These are phyloP conservation scores for Saturnispora diversa DNA, from an alignment of 805 yeast genomes.

Conservation along the genomic window DNA sequence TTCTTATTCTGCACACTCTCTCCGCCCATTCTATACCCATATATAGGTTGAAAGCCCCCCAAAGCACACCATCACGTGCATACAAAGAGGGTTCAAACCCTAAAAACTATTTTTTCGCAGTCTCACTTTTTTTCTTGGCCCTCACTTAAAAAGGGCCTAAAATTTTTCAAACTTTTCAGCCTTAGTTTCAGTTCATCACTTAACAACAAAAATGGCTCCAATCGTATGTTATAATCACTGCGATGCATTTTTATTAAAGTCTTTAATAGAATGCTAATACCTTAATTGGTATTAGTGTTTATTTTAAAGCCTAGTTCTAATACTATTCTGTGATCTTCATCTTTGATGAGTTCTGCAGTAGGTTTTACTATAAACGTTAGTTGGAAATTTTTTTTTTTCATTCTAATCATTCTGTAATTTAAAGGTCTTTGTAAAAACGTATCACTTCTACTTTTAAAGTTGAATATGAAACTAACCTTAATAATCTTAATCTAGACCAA, in stretches of 20 bases:
- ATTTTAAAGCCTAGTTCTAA: slow-evolving; percentile 17
- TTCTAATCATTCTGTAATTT: slow-evolving; percentile 11
- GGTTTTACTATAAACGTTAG: slow-evolving; percentile 8
- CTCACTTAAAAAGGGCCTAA: too few relatives aligned
- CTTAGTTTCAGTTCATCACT: slow-evolving; percentile 1
- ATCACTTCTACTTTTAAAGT: not conserved
- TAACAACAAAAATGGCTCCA: slow-evolving; percentile 29
- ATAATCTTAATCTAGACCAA: slow-evolving; percentile 46
- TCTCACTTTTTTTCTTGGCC: too few relatives aligned
- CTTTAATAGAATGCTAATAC: slow-evolving; percentile 26
- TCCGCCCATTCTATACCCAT: too few relatives aligned
- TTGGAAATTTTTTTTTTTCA: not conserved
- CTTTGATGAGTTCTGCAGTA: slow-evolving; percentile 9
- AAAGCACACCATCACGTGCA: too few relatives aligned
- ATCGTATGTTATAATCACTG: slow-evolving; percentile 26
- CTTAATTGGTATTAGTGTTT: too few relatives aligned
- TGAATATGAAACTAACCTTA: slow-evolving; percentile 11
- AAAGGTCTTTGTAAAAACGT: slow-evolving; percentile 4
- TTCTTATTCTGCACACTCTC: too few relatives aligned
- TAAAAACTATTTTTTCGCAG: slow-evolving; percentile 1
- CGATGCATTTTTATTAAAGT: slow-evolving; percentile 9
- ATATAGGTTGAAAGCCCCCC: too few relatives aligned
- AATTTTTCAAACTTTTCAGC: slow-evolving; percentile 1
- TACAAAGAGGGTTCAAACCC: slow-evolving; percentile 1
- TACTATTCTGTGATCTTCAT: slow-evolving; percentile 20